A percentile compares a stretch with the other conserved stretches of the same genome.
phyloP scores from a whole-genome alignment of 148 eudicot species.

The Heliosperma pusillum region DNA sequence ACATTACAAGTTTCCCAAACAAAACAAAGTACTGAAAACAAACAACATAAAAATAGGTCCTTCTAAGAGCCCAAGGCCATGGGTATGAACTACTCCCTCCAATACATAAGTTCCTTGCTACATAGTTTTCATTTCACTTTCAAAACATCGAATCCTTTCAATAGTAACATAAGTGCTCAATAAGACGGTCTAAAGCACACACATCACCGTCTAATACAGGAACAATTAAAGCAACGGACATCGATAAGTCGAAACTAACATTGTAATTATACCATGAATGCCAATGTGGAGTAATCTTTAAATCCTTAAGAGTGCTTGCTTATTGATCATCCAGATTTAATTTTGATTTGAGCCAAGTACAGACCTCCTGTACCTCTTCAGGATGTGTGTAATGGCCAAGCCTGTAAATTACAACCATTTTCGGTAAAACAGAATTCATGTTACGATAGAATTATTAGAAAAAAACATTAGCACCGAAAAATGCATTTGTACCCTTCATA shows the following conservation, averaged over 20 bases:
- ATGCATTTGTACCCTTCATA: constrained; percentile 48
- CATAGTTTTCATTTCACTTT: background rate
- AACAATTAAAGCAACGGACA: background rate
- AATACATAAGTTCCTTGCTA: background rate
- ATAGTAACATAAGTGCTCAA: background rate
- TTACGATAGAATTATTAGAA: background rate
- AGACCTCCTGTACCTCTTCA: constrained; percentile 73
- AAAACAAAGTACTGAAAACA: too few species aligned
- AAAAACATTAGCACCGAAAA: background rate
- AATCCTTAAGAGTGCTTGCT: constrained; percentile 16
- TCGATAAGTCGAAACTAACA: background rate
- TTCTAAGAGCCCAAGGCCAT: background rate
- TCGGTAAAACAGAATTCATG: background rate
- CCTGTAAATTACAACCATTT: constrained; percentile 35
- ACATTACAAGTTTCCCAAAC: too few species aligned
- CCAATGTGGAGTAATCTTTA: constrained; percentile 9
- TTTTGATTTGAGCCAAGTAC: constrained; percentile 77
- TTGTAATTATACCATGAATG: constrained; percentile 13
- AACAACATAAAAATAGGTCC: too few species aligned
- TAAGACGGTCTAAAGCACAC: constrained; percentile 3
- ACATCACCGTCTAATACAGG: background rate
- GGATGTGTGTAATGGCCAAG: constrained; percentile 91
- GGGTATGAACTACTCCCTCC: background rate
- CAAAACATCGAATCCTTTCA: background rate
- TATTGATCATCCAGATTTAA: constrained; percentile 53